A percentile compares a stretch with the other conserved stretches of the same genome.
phyloP scores from a whole-genome alignment of 208 protist species.

The Vickermania ingenoplastis region DNA sequence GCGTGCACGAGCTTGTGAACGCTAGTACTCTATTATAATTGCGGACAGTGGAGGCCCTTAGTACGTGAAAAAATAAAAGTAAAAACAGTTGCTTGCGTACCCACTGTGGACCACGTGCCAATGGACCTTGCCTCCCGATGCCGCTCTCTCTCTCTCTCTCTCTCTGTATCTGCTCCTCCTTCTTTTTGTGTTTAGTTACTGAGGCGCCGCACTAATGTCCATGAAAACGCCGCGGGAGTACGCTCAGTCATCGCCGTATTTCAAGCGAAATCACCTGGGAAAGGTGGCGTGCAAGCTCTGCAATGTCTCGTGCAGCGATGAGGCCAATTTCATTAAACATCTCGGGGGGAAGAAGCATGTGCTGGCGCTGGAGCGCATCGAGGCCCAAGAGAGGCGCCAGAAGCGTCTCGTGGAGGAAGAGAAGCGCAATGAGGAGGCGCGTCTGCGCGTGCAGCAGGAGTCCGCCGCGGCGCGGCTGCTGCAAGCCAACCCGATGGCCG shows the following conservation, averaged over 20 bases:
- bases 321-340: slow-evolving; percentile 76
- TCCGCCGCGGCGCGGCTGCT: slow-evolving; percentile 31
- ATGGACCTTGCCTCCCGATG: no score
- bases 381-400: slow-evolving; percentile 34
- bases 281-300: slow-evolving; percentile 74
- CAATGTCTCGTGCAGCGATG: slow-evolving; percentile 64
- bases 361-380: slow-evolving; percentile 49
- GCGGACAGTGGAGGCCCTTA: no score
- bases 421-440: slow-evolving; percentile 30
- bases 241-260: slow-evolving; percentile 51
- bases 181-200: no score
- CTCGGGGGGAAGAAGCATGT: slow-evolving; percentile 68
- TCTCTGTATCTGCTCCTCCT: no score
- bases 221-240: slow-evolving; percentile 46
- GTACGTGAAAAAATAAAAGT: no score
- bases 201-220: no score
- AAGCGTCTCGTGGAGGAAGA: slow-evolving; percentile 59
- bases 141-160: no score
- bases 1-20: no score
- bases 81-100: no score
- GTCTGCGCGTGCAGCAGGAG: slow-evolving; percentile 28
- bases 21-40: no score
- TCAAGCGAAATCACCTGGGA: slow-evolving; percentile 80
- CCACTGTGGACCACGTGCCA: no score
- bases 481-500: not conserved